phyloP scores from a whole-genome alignment of 345 rosid species.

The Brassica nigra region DNA sequence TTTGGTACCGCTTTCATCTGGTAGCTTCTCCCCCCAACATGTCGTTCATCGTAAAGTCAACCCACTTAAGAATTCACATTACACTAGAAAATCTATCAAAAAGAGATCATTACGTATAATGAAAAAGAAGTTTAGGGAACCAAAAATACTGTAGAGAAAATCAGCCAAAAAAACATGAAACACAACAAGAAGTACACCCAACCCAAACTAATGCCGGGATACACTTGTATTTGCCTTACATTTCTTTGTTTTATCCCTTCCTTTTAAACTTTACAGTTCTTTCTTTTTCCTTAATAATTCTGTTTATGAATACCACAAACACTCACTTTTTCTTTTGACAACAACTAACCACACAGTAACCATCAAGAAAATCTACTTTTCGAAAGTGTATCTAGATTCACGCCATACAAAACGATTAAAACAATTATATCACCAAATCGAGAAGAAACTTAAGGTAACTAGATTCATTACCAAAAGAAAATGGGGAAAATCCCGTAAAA shows the following conservation, averaged over 20 bases:
- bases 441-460: neutral
- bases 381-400: neutral
- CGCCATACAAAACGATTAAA: conserved; percentile 5
- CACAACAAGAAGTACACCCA: conserved; percentile 18
- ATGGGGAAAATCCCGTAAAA: neutral
- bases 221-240: conserved; percentile 27
- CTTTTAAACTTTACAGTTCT: conserved; percentile 12
- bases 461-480: neutral
- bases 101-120: neutral
- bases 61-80: neutral
- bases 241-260: conserved; percentile 19
- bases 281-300: neutral
- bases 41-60: neutral
- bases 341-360: neutral
- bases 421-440: neutral
- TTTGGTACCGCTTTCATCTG: neutral
- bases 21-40: neutral
- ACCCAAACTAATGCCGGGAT: conserved; percentile 30
- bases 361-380: neutral
- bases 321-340: neutral
- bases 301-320: neutral
- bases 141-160: neutral
- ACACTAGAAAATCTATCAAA: neutral
- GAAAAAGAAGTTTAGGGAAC: neutral
- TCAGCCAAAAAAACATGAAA: conserved; percentile 32